These are phyloP conservation scores for Aureococcus anophagefferens DNA, from an alignment of 108 stramenopile genomes.

Conservation along the genomic window DNA sequence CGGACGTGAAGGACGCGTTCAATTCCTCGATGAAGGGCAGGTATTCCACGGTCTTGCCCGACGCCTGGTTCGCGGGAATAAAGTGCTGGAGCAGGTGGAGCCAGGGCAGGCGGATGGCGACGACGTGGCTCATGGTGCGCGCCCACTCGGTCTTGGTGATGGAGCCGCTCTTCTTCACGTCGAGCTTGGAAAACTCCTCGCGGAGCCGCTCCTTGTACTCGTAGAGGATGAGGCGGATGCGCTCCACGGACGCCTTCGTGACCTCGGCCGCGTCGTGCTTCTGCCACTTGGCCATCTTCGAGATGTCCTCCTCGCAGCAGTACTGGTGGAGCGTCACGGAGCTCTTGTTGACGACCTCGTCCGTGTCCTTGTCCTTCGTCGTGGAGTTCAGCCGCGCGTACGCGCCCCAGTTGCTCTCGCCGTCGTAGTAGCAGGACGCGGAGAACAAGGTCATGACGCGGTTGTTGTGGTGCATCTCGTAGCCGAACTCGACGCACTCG, in stretches of 20 bases:
- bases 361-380: neutral
- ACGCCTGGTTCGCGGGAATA: neutral
- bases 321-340: too few relatives aligned
- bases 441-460: conserved; percentile 50
- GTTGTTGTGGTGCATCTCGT: conserved; percentile 36
- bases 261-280: neutral
- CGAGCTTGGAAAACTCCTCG: neutral
- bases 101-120: neutral
- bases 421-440: conserved; percentile 48
- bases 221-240: neutral
- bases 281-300: too few relatives aligned
- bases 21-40: neutral
- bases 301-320: too few relatives aligned
- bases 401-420: conserved; percentile 31
- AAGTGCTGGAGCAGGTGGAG: neutral
- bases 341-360: neutral
- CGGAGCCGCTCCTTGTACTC: neutral
- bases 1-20: neutral
- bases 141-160: neutral
- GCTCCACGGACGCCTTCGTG: neutral
- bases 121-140: neutral
- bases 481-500: conserved; percentile 52
- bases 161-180: neutral
- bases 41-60: neutral
- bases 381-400: neutral